A percentile compares a stretch with the other conserved stretches of the same genome.
phyloP scores from a whole-genome alignment of 1,284 basidiomycete genomes.

The Papiliotrema flavescens region DNA sequence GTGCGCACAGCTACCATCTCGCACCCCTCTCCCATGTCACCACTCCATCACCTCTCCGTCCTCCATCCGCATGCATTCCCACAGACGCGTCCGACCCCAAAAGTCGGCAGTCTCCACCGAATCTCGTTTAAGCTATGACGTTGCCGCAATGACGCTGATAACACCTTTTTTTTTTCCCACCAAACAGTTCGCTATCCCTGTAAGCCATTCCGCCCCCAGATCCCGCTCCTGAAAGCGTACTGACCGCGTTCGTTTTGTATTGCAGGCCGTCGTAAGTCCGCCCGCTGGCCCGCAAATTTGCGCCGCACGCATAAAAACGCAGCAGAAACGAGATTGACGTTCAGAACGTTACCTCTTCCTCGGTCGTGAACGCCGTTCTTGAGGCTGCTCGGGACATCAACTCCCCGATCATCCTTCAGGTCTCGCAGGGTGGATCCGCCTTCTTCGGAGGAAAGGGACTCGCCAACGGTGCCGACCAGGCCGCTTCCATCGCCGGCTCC shows the following conservation, averaged over 20 bases:
- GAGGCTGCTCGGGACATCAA: conserved; percentile 92
- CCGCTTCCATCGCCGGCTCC: conserved; percentile 92
- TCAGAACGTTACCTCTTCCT: conserved; percentile 78
- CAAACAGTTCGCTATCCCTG: conserved; percentile 74
- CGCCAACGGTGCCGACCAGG: conserved; percentile 77
- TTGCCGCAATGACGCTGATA: background rate
- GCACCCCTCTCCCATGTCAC: background rate
- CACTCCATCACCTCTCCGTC: background rate
- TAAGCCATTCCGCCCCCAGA: conserved; percentile 51
- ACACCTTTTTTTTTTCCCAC: conserved; percentile 14
- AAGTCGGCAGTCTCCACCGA: background rate
- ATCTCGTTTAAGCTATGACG: background rate
- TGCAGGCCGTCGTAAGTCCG: conserved; percentile 7
- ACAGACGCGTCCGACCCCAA: background rate
- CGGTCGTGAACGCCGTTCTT: conserved; percentile 77
- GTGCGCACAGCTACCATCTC: background rate
- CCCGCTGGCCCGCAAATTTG: too few species aligned
- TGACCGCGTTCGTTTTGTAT: conserved; percentile 4
- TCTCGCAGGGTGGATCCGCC: conserved; percentile 93
- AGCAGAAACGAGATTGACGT: conserved; percentile 5
- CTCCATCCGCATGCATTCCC: background rate
- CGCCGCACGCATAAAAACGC: too few species aligned
- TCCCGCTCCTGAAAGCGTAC: background rate
- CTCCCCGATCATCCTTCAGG: conserved; percentile 95
- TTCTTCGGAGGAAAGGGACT: conserved; percentile 98